Evolutionary conservation across 768 basidiomycete species (phyloP).

Genomic region (Dentipellis sp.): DNA sequence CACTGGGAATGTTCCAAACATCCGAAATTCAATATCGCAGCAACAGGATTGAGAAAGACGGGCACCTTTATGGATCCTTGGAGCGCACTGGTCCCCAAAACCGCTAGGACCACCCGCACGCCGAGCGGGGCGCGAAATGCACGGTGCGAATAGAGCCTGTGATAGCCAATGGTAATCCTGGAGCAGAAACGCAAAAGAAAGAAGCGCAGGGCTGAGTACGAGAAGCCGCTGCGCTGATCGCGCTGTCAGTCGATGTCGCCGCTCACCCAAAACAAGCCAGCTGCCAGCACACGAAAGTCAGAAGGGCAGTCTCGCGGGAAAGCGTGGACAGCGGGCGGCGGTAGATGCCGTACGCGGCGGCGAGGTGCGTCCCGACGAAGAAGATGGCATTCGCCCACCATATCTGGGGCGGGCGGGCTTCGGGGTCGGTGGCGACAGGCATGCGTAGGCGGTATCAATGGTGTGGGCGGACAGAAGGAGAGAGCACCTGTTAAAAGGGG

Average conservation of each 20-base stretch:
- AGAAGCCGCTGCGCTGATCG: neutral
- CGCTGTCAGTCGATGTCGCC: neutral
- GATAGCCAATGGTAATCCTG: constrained; percentile 71
- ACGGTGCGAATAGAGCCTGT: constrained; percentile 70
- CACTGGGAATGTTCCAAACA: constrained; percentile 3
- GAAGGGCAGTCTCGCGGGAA: constrained; percentile 34
- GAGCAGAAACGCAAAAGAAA: too few relatives aligned
- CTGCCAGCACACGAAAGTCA: constrained; percentile 60
- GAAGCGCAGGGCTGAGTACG: neutral
- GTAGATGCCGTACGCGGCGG: constrained; percentile 42
- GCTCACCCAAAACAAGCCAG: constrained; percentile 60
- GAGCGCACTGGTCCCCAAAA: constrained; percentile 63
- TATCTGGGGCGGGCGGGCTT: constrained; percentile 26
- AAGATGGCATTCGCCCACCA: constrained; percentile 61
- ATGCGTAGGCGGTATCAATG: too few relatives aligned
- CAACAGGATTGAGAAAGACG: neutral
- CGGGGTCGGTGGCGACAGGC: neutral
- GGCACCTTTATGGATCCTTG: constrained; percentile 72
- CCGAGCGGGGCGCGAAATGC: constrained; percentile 50
- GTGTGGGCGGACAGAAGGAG: too few relatives aligned
- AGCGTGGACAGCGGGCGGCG: constrained; percentile 38
- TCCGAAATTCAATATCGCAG: neutral
- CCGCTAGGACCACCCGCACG: constrained; percentile 50
- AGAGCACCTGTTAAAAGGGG: too few relatives aligned
- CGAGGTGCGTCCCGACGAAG: constrained; percentile 48